A percentile compares a stretch with the other conserved stretches of the same genome.
Conservation (phyloP, 2,329 filamentous ascomycete species). For the Colletotrichum tanaceti region DNA sequence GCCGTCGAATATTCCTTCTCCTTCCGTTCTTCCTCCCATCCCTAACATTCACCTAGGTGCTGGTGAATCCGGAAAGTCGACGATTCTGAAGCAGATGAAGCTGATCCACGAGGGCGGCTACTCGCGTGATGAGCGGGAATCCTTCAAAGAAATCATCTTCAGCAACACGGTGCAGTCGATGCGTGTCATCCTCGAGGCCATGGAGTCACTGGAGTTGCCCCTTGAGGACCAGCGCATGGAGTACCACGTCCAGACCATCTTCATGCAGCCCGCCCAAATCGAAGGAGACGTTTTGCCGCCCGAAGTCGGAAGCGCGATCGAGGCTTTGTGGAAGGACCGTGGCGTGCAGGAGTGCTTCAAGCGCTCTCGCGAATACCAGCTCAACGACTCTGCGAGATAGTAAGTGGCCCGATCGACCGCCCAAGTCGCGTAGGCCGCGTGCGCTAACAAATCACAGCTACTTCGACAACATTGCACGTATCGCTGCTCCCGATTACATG, state of each 20-base stretch:
- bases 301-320: slow-evolving; percentile 92
- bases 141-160: slow-evolving; percentile 78
- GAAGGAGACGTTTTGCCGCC: slow-evolving; percentile 94
- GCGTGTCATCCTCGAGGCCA: slow-evolving; percentile 76
- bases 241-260: slow-evolving; percentile 98
- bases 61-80: slow-evolving; percentile 97
- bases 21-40: too few relatives aligned
- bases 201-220: slow-evolving; percentile 79
- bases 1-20: neutral
- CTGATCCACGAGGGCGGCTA: slow-evolving; percentile 99
- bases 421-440: slow-evolving; percentile 48
- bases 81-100: slow-evolving; percentile 98
- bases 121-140: slow-evolving; percentile 85
- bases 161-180: slow-evolving; percentile 77
- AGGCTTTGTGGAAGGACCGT: slow-evolving; percentile 90
- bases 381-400: slow-evolving; percentile 98
- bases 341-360: slow-evolving; percentile 97
- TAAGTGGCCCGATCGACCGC: slow-evolving; percentile 60
- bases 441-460: slow-evolving; percentile 70
- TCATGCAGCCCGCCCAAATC: slow-evolving; percentile 98
- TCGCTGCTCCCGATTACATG: slow-evolving; percentile 91
- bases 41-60: slow-evolving; percentile 71
- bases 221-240: slow-evolving; percentile 93
- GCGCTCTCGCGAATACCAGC: slow-evolving; percentile 92
- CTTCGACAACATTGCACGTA: slow-evolving; percentile 94